These are phyloP conservation scores for Hygrocybe punicea DNA, from an alignment of 768 basidiomycete genomes.

Conservation along the genomic window DNA sequence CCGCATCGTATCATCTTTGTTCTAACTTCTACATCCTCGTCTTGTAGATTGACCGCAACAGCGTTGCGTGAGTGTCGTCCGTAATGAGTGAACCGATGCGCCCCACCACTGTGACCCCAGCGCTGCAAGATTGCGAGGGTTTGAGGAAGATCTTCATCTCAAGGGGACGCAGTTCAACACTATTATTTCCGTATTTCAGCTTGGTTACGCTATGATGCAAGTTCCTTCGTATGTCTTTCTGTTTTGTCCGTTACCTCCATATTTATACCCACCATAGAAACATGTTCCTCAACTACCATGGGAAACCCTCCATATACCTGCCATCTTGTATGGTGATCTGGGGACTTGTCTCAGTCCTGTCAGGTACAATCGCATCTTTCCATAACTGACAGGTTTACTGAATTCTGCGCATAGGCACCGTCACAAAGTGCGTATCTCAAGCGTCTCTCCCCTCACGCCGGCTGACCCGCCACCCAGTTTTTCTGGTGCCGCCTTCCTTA, in stretches of 20 bases:
- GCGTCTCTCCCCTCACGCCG: neutral
- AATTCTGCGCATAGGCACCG: slow-evolving; percentile 32
- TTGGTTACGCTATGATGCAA: slow-evolving; percentile 72
- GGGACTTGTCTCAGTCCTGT: slow-evolving; percentile 53
- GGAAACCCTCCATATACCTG: slow-evolving; percentile 61
- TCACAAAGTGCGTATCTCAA: slow-evolving; percentile 32
- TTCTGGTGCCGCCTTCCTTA: slow-evolving; percentile 55
- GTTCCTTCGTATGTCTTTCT: slow-evolving; percentile 54
- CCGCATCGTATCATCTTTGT: slow-evolving; percentile 15
- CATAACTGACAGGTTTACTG: neutral
- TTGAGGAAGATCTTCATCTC: slow-evolving; percentile 58
- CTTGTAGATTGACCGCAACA: slow-evolving; percentile 67
- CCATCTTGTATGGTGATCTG: slow-evolving; percentile 63
- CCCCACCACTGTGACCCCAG: slow-evolving; percentile 26
- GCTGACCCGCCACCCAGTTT: slow-evolving; percentile 41
- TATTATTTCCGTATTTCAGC: slow-evolving; percentile 58
- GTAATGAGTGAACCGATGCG: slow-evolving; percentile 1
- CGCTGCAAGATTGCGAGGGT: slow-evolving; percentile 63
- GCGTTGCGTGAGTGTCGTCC: slow-evolving; percentile 47
- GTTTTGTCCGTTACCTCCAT: neutral
- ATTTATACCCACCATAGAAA: slow-evolving; percentile 44
- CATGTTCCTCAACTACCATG: slow-evolving; percentile 63
- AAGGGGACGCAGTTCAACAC: slow-evolving; percentile 60
- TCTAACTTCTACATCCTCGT: slow-evolving; percentile 47
- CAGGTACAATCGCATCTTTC: slow-evolving; percentile 35